Evolutionary conservation across 768 basidiomycete species (phyloP).

Genomic region (Pleurotus pulmonarius): DNA sequence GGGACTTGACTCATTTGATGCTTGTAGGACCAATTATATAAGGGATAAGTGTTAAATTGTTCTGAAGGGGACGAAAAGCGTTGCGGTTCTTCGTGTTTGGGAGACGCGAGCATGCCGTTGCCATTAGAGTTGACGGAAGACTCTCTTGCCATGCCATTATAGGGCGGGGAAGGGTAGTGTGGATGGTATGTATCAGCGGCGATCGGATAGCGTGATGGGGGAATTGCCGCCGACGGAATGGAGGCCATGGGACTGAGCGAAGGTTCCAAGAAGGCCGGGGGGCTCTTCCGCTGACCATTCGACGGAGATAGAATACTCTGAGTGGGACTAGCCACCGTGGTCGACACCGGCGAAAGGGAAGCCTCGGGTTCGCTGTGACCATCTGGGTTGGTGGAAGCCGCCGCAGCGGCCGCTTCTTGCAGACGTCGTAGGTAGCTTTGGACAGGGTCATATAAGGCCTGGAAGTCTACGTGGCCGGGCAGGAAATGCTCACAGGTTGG

Average conservation of each 20-base stretch:
- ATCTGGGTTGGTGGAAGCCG: conserved; percentile 31
- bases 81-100: conserved; percentile 43
- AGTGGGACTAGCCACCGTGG: conserved; percentile 41
- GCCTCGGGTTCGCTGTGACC: conserved; percentile 30
- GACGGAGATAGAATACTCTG: conserved; percentile 44
- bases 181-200: conserved; percentile 64
- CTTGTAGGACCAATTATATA: conserved; percentile 71
- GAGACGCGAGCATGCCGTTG: conserved; percentile 13
- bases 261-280: conserved; percentile 51
- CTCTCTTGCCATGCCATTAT: conserved; percentile 14
- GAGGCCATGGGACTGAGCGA: conserved; percentile 36
- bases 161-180: conserved; percentile 40
- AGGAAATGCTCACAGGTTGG: conserved; percentile 66
- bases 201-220: conserved; percentile 70
- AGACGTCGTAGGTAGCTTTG: conserved; percentile 72
- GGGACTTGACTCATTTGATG: conserved; percentile 44
- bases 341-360: conserved; percentile 42
- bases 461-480: background rate
- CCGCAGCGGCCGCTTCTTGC: conserved; percentile 71
- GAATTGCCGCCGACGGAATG: conserved; percentile 40
- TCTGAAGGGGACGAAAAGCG: conserved; percentile 42
- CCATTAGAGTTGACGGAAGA: conserved; percentile 14
- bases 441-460: conserved; percentile 8
- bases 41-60: conserved; percentile 58
- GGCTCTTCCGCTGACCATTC: conserved; percentile 35